phyloP scores from a whole-genome alignment of 495 filamentous ascomycete species.

The Penicillium coprophilum region DNA sequence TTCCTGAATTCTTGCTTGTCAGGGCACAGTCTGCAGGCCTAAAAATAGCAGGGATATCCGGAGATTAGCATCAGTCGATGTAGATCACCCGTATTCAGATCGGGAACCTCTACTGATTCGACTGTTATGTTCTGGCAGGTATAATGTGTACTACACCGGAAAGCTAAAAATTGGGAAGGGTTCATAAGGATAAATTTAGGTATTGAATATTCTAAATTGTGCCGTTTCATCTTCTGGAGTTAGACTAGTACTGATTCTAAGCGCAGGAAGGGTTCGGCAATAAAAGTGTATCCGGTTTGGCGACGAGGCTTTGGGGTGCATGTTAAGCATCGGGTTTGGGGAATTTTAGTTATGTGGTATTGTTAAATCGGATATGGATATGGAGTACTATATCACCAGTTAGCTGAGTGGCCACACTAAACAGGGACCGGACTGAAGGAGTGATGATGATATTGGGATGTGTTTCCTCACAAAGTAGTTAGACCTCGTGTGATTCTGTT shows the following conservation, averaged over 20 bases:
- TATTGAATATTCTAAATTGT: not conserved
- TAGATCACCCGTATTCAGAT: slow-evolving; percentile 6
- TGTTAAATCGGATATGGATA: not conserved
- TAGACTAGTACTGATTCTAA: not conserved
- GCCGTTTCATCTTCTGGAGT: not conserved
- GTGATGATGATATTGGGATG: too few relatives aligned
- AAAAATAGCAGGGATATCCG: slow-evolving; percentile 9
- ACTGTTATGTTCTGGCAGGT: not conserved
- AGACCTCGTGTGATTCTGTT: not conserved
- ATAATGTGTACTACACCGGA: slow-evolving; percentile 8
- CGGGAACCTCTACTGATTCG: not conserved
- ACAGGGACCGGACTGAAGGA: not conserved
- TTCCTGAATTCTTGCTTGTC: slow-evolving; percentile 7
- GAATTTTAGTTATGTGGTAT: not conserved
- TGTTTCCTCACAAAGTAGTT: too few relatives aligned
- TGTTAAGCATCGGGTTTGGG: not conserved
- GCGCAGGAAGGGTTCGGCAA: not conserved
- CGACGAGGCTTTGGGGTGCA: not conserved
- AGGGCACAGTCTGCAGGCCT: not conserved
- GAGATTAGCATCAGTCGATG: not conserved
- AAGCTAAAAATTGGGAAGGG: not conserved
- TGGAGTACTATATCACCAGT: not conserved
- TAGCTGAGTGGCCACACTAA: not conserved
- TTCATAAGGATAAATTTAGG: not conserved
- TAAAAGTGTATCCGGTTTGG: not conserved